phyloP scores from a whole-genome alignment of 2,329 filamentous ascomycete genomes.

The Aaosphaeria arxii region DNA sequence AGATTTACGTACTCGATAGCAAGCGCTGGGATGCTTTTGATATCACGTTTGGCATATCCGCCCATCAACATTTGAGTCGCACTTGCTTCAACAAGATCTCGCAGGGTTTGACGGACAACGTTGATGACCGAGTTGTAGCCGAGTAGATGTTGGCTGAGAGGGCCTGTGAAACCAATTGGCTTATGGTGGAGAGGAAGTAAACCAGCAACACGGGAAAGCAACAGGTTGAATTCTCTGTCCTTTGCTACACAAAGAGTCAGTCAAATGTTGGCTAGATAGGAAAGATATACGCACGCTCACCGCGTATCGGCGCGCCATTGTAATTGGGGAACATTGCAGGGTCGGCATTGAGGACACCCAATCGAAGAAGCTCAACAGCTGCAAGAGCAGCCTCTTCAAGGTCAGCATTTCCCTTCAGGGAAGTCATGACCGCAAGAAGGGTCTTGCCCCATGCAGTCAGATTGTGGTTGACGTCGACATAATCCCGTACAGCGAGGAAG shows the following conservation, averaged over 20 bases:
- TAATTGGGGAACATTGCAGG: constrained; percentile 56
- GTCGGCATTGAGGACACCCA: constrained; percentile 73
- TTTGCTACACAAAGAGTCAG: constrained; percentile 50
- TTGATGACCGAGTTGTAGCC: constrained; percentile 81
- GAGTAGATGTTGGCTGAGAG: constrained; percentile 84
- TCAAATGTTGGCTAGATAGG: not conserved
- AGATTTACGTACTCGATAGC: constrained; percentile 62
- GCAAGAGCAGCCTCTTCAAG: constrained; percentile 78
- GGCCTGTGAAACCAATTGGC: constrained; percentile 87
- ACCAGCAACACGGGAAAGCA: constrained; percentile 84
- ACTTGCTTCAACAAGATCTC: constrained; percentile 82
- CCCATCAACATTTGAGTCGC: constrained; percentile 77
- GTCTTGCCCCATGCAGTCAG: constrained; percentile 79
- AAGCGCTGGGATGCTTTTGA: constrained; percentile 58
- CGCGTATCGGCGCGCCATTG: constrained; percentile 58
- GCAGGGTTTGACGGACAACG: constrained; percentile 72
- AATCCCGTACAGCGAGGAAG: constrained; percentile 84
- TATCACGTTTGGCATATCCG: constrained; percentile 71
- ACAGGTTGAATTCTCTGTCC: constrained; percentile 73
- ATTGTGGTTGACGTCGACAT: constrained; percentile 74
- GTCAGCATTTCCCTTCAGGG: constrained; percentile 55
- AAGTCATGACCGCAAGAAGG: constrained; percentile 65
- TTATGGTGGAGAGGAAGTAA: constrained; percentile 80
- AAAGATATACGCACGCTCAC: constrained; percentile 34
- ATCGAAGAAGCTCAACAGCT: constrained; percentile 79